Percentiles rank a stretch among this genome's conserved stretches.
Evolutionary conservation across 495 filamentous ascomycete species (phyloP).

Genomic region (Neurospora tetrasperma): DNA sequence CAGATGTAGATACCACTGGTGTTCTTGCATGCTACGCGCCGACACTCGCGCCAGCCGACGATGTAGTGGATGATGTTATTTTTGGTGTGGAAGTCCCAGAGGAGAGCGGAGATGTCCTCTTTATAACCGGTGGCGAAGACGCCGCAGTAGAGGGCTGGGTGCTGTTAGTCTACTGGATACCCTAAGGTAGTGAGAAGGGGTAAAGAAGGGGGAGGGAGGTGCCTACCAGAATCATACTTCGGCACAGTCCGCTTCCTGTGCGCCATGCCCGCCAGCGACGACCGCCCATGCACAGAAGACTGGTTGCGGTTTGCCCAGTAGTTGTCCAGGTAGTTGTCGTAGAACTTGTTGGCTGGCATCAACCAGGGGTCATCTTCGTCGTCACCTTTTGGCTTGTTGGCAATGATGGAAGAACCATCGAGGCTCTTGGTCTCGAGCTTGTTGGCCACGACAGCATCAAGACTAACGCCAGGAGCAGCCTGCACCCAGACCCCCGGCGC

Average conservation of each 20-base stretch:
- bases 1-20: constrained; percentile 9
- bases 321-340: not conserved
- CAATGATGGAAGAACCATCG: too few relatives aligned
- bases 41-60: not conserved
- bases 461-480: not conserved
- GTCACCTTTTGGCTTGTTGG: not conserved
- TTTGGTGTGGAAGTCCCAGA: not conserved
- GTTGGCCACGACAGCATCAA: not conserved
- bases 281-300: not conserved
- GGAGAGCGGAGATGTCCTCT: not conserved
- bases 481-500: not conserved
- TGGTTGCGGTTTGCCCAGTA: not conserved
- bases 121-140: constrained; percentile 5
- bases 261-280: not conserved
- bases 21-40: constrained; percentile 4
- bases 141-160: constrained; percentile 3
- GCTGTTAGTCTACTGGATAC: not conserved
- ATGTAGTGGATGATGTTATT: not conserved
- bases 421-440: not conserved
- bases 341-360: not conserved
- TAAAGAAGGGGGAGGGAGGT: too few relatives aligned
- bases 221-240: not conserved
- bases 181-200: not conserved
- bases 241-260: not conserved
- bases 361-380: not conserved